Percentiles rank a stretch among this genome's conserved stretches.
phyloP scores from a whole-genome alignment of 192 early-diverging fungal genomes.

The Gryganskiella cystojenkinii region DNA sequence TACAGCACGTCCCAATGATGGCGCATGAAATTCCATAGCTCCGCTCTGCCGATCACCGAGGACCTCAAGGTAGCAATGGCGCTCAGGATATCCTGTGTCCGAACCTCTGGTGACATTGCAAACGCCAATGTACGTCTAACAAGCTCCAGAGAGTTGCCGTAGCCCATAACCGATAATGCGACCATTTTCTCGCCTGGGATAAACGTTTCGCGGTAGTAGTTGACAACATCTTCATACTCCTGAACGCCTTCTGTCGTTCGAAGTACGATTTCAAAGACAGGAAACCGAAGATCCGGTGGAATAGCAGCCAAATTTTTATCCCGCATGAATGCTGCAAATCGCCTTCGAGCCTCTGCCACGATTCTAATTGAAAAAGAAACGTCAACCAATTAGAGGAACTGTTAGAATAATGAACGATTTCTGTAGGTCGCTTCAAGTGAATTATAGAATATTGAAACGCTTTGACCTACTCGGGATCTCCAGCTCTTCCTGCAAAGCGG shows the following conservation, averaged over 20 bases:
- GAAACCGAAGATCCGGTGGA: constrained; percentile 69
- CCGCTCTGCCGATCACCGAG: constrained; percentile 60
- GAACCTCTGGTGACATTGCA: constrained; percentile 66
- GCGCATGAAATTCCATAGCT: constrained; percentile 77
- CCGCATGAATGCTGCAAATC: constrained; percentile 75
- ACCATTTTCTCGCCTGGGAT: constrained; percentile 66
- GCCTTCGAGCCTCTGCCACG: constrained; percentile 73
- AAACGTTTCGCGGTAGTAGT: constrained; percentile 58
- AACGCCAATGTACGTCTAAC: constrained; percentile 63
- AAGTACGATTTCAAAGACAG: constrained; percentile 75
- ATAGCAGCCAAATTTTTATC: constrained; percentile 61
- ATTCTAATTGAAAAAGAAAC: constrained; percentile 52
- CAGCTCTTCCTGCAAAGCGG: constrained; percentile 67
- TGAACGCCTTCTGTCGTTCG: constrained; percentile 53
- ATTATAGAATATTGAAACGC: too few species aligned
- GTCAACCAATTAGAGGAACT: background rate
- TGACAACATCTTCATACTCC: constrained; percentile 57
- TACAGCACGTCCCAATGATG: constrained; percentile 65
- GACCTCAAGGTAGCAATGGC: constrained; percentile 60
- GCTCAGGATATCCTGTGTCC: constrained; percentile 68
- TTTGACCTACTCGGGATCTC: constrained; percentile 62
- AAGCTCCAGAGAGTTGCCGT: constrained; percentile 56
- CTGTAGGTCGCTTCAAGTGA: too few species aligned
- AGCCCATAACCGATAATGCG: constrained; percentile 70
- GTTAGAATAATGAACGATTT: background rate